phyloP scores from a whole-genome alignment of 768 basidiomycete genomes.

The Daedalea quercina region DNA sequence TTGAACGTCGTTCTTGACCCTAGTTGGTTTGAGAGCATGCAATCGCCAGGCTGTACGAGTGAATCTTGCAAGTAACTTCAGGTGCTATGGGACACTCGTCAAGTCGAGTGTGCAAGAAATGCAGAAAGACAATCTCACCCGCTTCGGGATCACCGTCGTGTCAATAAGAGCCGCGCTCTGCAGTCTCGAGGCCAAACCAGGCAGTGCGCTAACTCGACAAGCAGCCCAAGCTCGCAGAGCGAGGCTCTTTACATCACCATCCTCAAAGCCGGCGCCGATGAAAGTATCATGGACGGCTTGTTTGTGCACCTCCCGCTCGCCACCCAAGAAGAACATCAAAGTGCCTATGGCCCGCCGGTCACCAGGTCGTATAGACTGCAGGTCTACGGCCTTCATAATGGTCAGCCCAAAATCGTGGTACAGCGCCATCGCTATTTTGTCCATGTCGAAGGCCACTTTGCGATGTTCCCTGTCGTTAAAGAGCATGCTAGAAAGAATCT shows the following conservation, averaged over 20 bases:
- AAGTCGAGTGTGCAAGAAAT: background rate
- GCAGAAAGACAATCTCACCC: background rate
- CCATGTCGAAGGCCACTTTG: conserved; percentile 33
- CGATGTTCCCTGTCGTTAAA: background rate
- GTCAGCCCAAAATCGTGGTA: conserved; percentile 31
- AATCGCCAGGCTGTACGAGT: conserved; percentile 39
- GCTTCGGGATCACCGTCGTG: background rate
- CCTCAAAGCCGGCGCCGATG: background rate
- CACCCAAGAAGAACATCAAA: background rate
- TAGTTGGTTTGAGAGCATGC: conserved; percentile 39
- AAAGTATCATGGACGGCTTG: background rate
- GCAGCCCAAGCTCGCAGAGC: conserved; percentile 3
- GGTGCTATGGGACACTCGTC: conserved; percentile 23
- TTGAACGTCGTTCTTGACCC: conserved; percentile 36
- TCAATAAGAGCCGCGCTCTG: background rate
- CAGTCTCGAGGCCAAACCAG: background rate
- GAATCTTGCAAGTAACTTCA: conserved; percentile 40
- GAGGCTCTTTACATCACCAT: background rate
- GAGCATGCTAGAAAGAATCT: background rate
- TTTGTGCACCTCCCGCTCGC: background rate
- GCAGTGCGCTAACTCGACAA: background rate
- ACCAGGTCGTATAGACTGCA: background rate
- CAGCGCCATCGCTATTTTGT: conserved; percentile 34
- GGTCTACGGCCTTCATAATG: conserved; percentile 15
- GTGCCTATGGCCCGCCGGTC: background rate